These are phyloP conservation scores for Phytophthora fragariaefolia DNA, from an alignment of 352 stramenopile species.

Conservation along the genomic window DNA sequence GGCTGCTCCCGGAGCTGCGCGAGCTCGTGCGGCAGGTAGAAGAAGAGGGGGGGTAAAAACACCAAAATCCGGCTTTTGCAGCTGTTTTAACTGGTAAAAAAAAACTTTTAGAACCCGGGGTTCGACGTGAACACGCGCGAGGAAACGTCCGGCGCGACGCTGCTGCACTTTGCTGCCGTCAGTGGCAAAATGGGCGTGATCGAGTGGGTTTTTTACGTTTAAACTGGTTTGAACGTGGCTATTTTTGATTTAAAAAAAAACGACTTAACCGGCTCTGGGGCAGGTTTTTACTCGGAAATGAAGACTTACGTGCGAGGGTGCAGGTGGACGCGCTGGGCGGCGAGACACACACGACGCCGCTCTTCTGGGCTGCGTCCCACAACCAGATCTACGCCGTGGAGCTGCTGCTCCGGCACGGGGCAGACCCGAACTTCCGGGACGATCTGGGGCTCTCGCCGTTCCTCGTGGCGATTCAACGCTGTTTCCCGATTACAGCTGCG, in stretches of 20 bases:
- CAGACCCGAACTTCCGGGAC: slow-evolving; percentile 61
- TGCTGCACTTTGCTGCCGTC: slow-evolving; percentile 81
- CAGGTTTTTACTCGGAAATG: slow-evolving; percentile 63
- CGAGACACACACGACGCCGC: slow-evolving; percentile 66
- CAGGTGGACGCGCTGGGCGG: slow-evolving; percentile 62
- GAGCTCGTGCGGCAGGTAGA: slow-evolving; percentile 57
- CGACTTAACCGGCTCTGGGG: no score
- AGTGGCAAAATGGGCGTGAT: slow-evolving; percentile 83
- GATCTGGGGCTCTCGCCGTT: slow-evolving; percentile 64
- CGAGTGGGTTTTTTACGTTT: slow-evolving; percentile 45
- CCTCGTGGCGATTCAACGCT: slow-evolving; percentile 70
- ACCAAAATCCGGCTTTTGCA: neutral
- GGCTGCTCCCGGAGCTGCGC: slow-evolving; percentile 66
- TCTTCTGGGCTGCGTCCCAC: slow-evolving; percentile 77
- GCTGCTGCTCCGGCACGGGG: slow-evolving; percentile 66
- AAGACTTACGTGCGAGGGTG: slow-evolving; percentile 38
- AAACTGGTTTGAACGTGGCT: no score
- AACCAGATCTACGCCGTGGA: slow-evolving; percentile 87
- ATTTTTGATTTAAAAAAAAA: no score
- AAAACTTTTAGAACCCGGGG: slow-evolving; percentile 34
- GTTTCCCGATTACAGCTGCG: slow-evolving; percentile 78
- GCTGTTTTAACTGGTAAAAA: slow-evolving; percentile 8
- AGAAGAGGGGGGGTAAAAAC: no score
- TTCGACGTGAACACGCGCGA: slow-evolving; percentile 74
- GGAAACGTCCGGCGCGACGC: slow-evolving; percentile 56